These are phyloP conservation scores for Leishmania tarentolae DNA, from an alignment of 208 protist genomes.

Conservation along the genomic window DNA sequence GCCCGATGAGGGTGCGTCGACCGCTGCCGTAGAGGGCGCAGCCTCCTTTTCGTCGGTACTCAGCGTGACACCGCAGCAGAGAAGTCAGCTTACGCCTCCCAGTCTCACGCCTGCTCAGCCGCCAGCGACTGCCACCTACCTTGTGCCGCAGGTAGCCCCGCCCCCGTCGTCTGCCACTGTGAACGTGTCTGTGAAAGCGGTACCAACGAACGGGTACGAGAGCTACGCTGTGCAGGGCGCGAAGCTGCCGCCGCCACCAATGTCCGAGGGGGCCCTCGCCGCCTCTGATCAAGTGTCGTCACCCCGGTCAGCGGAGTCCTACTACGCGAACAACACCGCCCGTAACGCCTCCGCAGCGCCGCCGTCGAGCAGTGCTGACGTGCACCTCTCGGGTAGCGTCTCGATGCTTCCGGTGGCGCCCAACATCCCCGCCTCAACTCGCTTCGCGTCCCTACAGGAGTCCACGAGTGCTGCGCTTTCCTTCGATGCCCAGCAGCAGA, in stretches of 20 bases:
- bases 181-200: constrained; percentile 25
- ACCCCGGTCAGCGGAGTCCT: neutral
- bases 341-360: constrained; percentile 11
- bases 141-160: constrained; percentile 25
- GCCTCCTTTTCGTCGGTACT: constrained; percentile 1
- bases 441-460: constrained; percentile 22
- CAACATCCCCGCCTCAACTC: neutral
- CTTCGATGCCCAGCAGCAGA: constrained; percentile 10
- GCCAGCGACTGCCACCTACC: constrained; percentile 16
- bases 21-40: constrained; percentile 10
- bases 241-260: constrained; percentile 9
- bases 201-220: constrained; percentile 22
- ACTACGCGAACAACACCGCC: constrained; percentile 35
- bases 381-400: constrained; percentile 3
- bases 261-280: constrained; percentile 7
- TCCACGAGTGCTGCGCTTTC: constrained; percentile 15
- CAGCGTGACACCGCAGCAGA: constrained; percentile 12
- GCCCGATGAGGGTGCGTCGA: constrained; percentile 16
- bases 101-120: constrained; percentile 23
- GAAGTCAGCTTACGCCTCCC: constrained; percentile 29
- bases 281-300: neutral
- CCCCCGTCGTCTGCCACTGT: constrained; percentile 25
- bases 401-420: constrained; percentile 25
- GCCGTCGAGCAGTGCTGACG: neutral
- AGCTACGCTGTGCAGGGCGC: constrained; percentile 34